Conservation (phyloP, 2,329 filamentous ascomycete genomes). For the Talaromyces sp. region DNA sequence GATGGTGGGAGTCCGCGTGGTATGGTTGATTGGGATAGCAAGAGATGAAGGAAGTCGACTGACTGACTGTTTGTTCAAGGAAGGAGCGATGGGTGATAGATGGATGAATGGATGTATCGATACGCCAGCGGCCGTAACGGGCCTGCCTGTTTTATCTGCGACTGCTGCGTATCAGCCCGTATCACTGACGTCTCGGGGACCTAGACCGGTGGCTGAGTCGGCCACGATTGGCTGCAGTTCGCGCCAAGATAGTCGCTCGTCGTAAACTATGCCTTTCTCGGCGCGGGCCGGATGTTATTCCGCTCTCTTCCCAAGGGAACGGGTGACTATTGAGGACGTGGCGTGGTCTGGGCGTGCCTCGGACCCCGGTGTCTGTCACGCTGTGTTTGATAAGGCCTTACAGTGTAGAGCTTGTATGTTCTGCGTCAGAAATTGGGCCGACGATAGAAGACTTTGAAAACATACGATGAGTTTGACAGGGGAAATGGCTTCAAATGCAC, state of each 20-base stretch:
- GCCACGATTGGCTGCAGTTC: not conserved
- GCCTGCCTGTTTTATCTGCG: not conserved
- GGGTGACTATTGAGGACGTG: not conserved
- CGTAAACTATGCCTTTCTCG: not conserved
- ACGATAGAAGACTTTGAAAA: too few species aligned
- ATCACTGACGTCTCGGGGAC: conserved; percentile 11
- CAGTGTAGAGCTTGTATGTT: too few species aligned
- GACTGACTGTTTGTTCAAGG: too few species aligned
- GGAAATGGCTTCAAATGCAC: not conserved
- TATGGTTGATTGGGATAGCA: not conserved
- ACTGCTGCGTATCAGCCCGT: conserved; percentile 1
- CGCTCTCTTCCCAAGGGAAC: not conserved
- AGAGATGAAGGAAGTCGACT: not conserved
- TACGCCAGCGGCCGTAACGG: not conserved
- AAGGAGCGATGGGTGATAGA: not conserved
- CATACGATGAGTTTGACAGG: too few species aligned
- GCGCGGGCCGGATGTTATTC: not conserved
- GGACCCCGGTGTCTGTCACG: not conserved
- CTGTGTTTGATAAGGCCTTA: not conserved
- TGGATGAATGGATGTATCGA: not conserved
- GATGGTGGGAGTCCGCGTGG: not conserved
- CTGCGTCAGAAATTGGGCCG: too few species aligned
- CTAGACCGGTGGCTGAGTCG: not conserved
- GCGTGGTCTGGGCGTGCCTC: not conserved
- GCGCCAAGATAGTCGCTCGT: not conserved